Conservation (phyloP, 2,329 filamentous ascomycete species). For the Ophiostoma piceae region DNA sequence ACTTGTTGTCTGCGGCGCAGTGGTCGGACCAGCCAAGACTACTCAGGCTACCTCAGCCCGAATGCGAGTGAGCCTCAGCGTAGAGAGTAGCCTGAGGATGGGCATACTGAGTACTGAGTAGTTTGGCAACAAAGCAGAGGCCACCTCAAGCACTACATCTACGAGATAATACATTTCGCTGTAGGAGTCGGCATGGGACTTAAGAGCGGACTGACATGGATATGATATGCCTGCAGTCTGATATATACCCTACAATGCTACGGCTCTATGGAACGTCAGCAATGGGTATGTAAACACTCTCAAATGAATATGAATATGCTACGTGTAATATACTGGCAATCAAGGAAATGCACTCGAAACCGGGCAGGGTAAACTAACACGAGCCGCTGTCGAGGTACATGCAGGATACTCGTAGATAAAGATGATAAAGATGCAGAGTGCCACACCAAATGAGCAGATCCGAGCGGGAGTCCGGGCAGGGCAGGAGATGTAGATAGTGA, state of each 20-base stretch:
- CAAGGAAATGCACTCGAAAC: conserved; percentile 3
- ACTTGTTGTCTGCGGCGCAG: not conserved
- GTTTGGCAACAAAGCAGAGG: not conserved
- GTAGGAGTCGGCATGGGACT: conserved; percentile 1
- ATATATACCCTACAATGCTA: not conserved
- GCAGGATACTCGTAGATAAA: too few species aligned
- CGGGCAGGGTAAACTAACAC: not conserved
- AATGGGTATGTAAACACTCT: not conserved
- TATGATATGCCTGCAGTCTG: not conserved
- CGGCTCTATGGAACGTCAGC: not conserved
- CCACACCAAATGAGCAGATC: not conserved
- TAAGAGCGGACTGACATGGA: not conserved
- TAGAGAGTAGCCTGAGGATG: too few species aligned
- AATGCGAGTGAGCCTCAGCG: too few species aligned
- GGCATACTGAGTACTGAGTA: too few species aligned
- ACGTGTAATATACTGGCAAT: not conserved
- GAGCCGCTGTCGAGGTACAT: not conserved
- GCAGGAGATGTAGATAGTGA: not conserved
- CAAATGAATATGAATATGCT: not conserved
- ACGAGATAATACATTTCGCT: not conserved
- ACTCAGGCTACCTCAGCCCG: not conserved
- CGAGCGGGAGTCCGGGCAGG: not conserved
- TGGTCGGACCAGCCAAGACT: not conserved
- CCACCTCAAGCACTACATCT: not conserved
- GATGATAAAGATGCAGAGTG: not conserved